These are phyloP conservation scores for Globisporangium heterothallicum DNA, from an alignment of 352 stramenopile species.

Conservation along the genomic window DNA sequence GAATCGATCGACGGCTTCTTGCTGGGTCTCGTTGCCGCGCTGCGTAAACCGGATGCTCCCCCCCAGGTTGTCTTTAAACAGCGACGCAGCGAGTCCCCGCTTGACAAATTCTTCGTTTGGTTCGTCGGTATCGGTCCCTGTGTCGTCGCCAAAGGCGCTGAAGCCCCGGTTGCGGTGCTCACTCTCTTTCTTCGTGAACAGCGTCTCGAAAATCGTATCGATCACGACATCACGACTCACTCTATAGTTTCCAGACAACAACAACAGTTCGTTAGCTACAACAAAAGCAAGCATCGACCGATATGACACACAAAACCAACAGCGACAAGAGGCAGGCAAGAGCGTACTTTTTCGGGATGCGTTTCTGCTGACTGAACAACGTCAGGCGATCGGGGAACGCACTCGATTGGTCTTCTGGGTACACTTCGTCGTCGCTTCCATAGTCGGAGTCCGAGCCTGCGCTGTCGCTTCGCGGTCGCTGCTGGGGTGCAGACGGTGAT, in stretches of 20 bases:
- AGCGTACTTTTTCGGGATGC: constrained; percentile 49
- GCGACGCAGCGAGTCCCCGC: constrained; percentile 56
- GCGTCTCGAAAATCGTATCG: constrained; percentile 71
- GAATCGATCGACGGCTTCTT: constrained; percentile 57
- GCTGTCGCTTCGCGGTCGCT: constrained; percentile 41
- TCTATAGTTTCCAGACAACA: constrained; percentile 10
- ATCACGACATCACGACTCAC: constrained; percentile 78
- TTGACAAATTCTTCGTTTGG: constrained; percentile 86
- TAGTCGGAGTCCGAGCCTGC: constrained; percentile 37
- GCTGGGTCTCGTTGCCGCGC: constrained; percentile 29
- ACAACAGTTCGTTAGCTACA: background rate
- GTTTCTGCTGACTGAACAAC: constrained; percentile 77
- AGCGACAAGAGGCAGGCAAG: background rate
- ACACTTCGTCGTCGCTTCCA: constrained; percentile 57
- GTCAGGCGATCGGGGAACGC: constrained; percentile 70
- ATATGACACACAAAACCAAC: background rate
- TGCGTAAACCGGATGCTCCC: constrained; percentile 17
- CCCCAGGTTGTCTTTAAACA: constrained; percentile 67
- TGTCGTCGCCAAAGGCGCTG: constrained; percentile 69
- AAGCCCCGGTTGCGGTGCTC: constrained; percentile 25
- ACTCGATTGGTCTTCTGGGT: constrained; percentile 38
- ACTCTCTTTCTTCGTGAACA: constrained; percentile 44
- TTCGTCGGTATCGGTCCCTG: constrained; percentile 66
- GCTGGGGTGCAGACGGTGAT: background rate
- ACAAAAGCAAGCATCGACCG: background rate